Conservation (phyloP, 1,284 basidiomycete species). For the Inonotus hispidus region DNA sequence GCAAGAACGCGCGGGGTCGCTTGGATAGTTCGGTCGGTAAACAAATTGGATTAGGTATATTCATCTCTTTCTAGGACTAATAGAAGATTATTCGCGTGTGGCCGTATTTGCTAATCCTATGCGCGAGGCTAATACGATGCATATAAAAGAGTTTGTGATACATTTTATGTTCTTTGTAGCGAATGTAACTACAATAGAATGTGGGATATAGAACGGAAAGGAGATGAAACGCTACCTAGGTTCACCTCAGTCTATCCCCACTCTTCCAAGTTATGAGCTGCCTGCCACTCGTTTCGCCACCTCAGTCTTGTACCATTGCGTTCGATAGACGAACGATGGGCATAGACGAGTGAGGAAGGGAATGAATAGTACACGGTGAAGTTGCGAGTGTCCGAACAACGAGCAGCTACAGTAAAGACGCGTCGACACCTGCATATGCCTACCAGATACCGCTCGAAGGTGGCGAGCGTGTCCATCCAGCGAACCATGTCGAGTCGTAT, state of each 20-base stretch:
- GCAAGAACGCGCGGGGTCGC: neutral
- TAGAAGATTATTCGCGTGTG: too few species aligned
- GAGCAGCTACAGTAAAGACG: neutral
- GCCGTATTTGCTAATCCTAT: too few species aligned
- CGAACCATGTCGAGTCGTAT: slow-evolving; percentile 21
- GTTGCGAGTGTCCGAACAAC: neutral
- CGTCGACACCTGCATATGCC: neutral
- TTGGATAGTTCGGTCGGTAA: slow-evolving; percentile 2
- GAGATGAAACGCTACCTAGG: too few species aligned
- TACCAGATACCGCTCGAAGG: slow-evolving; percentile 6
- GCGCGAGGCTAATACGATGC: too few species aligned
- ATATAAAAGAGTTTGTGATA: too few species aligned
- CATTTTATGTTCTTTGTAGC: too few species aligned
- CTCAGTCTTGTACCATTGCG: too few species aligned
- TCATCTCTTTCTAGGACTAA: neutral
- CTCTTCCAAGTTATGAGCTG: too few species aligned
- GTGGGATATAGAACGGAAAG: too few species aligned
- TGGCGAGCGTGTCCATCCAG: slow-evolving; percentile 13
- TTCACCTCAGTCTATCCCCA: too few species aligned
- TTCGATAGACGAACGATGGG: neutral
- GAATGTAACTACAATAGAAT: too few species aligned
- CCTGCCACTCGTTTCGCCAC: too few species aligned
- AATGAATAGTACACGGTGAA: neutral
- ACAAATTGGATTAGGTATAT: neutral
- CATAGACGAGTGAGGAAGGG: neutral